These are phyloP conservation scores for Fusarium metavorans DNA, from an alignment of 2,329 filamentous ascomycete genomes.

Conservation along the genomic window DNA sequence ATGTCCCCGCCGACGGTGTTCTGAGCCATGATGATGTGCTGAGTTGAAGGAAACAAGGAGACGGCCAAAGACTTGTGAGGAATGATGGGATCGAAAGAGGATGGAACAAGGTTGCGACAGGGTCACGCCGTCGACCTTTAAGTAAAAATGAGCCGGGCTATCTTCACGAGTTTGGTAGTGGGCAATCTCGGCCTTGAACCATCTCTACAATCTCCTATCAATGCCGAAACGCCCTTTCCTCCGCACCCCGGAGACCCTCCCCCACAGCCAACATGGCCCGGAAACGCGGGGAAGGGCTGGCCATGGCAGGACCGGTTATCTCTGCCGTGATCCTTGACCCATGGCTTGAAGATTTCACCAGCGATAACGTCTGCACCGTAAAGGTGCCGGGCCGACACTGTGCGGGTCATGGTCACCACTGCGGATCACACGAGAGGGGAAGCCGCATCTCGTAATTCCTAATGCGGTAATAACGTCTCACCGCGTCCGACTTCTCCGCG, in stretches of 20 bases:
- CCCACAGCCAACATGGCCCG: neutral
- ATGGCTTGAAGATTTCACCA: neutral
- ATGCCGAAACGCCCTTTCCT: neutral
- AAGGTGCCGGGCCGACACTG: neutral
- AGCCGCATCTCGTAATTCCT: neutral
- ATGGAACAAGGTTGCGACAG: neutral
- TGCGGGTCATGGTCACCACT: neutral
- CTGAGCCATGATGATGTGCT: constrained; percentile 5
- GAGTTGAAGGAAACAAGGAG: neutral
- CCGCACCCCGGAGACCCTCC: constrained; percentile 1
- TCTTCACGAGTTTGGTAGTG: neutral
- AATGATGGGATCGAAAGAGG: neutral
- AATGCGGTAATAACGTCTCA: neutral
- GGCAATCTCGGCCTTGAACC: neutral
- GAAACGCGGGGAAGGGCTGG: constrained; percentile 1
- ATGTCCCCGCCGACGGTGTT: constrained; percentile 6
- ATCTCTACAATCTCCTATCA: constrained; percentile 3
- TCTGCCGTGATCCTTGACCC: neutral
- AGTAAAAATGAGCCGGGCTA: neutral
- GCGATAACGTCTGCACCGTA: neutral
- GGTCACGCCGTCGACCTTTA: neutral
- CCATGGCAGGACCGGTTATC: neutral
- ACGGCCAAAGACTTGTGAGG: neutral
- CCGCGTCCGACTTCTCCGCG: neutral
- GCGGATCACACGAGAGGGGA: neutral